phyloP scores from a whole-genome alignment of 768 basidiomycete species.

The Exsudoporus frostii region DNA sequence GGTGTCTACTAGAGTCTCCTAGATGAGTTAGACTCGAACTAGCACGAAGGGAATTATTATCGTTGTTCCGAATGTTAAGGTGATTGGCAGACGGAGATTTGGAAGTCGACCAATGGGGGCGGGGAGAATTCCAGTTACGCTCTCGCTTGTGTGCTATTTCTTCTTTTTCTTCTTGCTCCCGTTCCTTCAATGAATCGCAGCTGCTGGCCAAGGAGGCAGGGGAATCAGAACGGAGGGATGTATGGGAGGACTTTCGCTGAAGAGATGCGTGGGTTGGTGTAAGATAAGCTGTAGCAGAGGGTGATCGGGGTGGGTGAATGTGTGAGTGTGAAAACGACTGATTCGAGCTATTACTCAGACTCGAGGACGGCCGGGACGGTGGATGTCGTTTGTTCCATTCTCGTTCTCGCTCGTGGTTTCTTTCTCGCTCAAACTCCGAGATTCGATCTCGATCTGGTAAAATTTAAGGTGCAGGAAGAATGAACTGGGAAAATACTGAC shows the following conservation, averaged over 20 bases:
- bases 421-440: slow-evolving; percentile 42
- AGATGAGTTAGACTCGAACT: slow-evolving; percentile 18
- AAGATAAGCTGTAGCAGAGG: slow-evolving; percentile 36
- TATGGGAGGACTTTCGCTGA: slow-evolving; percentile 34
- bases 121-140: slow-evolving; percentile 70
- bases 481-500: slow-evolving; percentile 35
- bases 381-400: slow-evolving; percentile 52
- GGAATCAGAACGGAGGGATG: slow-evolving; percentile 40
- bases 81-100: slow-evolving; percentile 18
- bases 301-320: slow-evolving; percentile 38
- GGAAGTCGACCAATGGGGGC: slow-evolving; percentile 47
- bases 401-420: slow-evolving; percentile 46
- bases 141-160: slow-evolving; percentile 52
- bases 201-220: slow-evolving; percentile 39
- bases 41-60: slow-evolving; percentile 12
- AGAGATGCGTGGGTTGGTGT: slow-evolving; percentile 31
- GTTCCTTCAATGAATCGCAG: slow-evolving; percentile 34
- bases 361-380: slow-evolving; percentile 42
- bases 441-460: slow-evolving; percentile 44
- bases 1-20: slow-evolving; percentile 7
- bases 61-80: not conserved
- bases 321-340: slow-evolving; percentile 35
- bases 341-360: slow-evolving; percentile 37
- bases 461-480: not conserved
- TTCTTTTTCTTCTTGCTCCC: slow-evolving; percentile 26